Base-by-base conservation (phyloP, 352 stramenopile genomes). In the Blastocystis sp. region DNA sequence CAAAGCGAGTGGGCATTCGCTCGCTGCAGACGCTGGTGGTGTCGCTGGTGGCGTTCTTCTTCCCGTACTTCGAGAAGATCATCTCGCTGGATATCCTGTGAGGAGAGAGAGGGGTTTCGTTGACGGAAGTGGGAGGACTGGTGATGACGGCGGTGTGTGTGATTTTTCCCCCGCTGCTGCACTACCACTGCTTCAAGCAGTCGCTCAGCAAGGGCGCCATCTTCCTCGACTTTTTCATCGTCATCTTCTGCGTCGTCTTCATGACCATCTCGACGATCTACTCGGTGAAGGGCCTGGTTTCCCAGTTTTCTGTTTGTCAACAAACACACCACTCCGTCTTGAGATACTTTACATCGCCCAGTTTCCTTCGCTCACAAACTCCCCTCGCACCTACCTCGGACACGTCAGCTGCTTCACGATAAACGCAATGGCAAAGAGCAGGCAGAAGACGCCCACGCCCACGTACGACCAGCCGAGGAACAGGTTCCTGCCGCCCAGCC, bases 391-490 rank as follows among this genome's bases (percentile, higher is more conserved):
- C 88, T 96, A 97, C 76, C 95, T 92, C 54, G 95, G 96, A 84
- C 90, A 93, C 27, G 97, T 90, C 87, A 94, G 92, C 88, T 97
- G 93, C 89, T 98, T 98, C 49, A 93, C 89, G 64, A 93, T 93
- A 91, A 99, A 98, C 24, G 97, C 89, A 34, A 97, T 89, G 18
- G 92, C 95, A 51, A 97, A 90, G 48, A 92, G 88, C 85, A 97
- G 90, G 90, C 93, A 97, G 84, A 98, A 92, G 57, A 89, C 88
- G 72, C 96, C 96, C 38, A 98, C 94, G 44, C 92, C 91, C 87
- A 98, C 95, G 89, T 98, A 98, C 32, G 92, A 92, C 76, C 95
- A 93, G 64, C 94, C 95, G 8, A 99, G 89, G 90, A 97, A 97
- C 64, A 91, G 88, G 90, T 98, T 98, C 81, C 96, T 95, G 51